Conservation (phyloP, 2,329 filamentous ascomycete species). For the Colletotrichum horii region DNA sequence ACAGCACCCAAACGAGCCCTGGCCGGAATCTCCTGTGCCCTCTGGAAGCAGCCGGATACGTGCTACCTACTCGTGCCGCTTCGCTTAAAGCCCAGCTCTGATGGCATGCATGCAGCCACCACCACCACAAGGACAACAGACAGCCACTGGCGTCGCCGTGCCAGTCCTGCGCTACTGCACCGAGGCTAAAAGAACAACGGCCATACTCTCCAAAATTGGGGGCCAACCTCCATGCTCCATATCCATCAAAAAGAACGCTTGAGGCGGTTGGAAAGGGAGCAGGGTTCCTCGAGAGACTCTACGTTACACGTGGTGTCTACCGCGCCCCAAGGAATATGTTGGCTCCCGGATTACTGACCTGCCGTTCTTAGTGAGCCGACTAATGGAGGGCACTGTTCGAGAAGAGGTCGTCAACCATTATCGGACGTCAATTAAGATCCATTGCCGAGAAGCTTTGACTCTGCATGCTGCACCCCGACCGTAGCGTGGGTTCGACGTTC, state of each 20-base stretch:
- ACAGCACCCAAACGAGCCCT: background rate
- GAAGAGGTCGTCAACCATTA: background rate
- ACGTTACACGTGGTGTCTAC: conserved; percentile 3
- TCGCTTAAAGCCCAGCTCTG: conserved; percentile 1
- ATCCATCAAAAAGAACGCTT: background rate
- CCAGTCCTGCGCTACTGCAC: conserved; percentile 11
- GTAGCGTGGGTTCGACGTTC: background rate
- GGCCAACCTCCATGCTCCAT: conserved; percentile 3
- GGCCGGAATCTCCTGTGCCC: background rate
- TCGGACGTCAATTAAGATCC: background rate
- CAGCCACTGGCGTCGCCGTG: background rate
- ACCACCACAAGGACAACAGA: background rate
- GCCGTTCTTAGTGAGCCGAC: background rate
- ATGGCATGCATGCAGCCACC: conserved; percentile 10
- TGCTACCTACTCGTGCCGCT: background rate
- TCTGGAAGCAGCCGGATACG: conserved; percentile 1
- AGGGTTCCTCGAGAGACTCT: background rate
- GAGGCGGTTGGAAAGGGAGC: background rate
- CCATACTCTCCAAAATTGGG: conserved; percentile 16
- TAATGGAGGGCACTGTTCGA: background rate
- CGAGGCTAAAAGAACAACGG: conserved; percentile 16
- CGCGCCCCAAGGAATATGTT: background rate
- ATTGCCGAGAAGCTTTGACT: conserved; percentile 14
- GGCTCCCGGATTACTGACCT: background rate
- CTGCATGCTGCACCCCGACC: conserved; percentile 12